Base-by-base conservation (phyloP, 2,329 filamentous ascomycete genomes). In the Colletotrichum tanaceti region DNA sequence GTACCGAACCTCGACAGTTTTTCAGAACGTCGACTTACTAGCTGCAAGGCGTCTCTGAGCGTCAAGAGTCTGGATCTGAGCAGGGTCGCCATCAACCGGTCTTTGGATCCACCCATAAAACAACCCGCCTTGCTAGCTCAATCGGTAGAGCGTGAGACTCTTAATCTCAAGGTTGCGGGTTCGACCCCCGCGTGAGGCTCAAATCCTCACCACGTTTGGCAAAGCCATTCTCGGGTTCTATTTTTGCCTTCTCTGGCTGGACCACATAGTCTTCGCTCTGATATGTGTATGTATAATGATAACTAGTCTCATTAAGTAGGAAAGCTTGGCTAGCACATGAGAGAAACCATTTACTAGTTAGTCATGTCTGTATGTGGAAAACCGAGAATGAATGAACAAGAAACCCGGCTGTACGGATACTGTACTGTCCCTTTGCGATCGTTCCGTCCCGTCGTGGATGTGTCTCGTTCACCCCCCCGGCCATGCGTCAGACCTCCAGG, bases 61-160 rank as follows among this genome's bases (percentile, higher is more conserved):
- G 2, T 18, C 4, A 35, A 54, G 38, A 20, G n/a, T 10, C 4
- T 1, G 18, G 43, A n/a, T 35, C 22, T 4, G 22, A 5, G 4
- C 16, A 1, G n/a, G n/a, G 24, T 0, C 1, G 1, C 9, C 3
- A 0, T 1, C 46, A 60, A 35, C 46, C 35, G 46, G 11, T 52
- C 58, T 39, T 2, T 11, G 1, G 7, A 43, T 60, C 22, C 47
- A 41, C 11, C 10, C 9, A 20, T 32, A 10, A 10, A 10, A 16
- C 14, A 20, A 59, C 57, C 58, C 58, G 58, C 58, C 58, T 60
- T 60, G 85, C 83, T 89, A 89, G 86, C 87, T 89, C 86, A 89
- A 89, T 89, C 86, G 86, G 86, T 90, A 90, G 88, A 90, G 88
- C 88, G 88, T 90, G 84, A 89, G 88, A 90, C 88, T 90, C 88